Base-by-base conservation (phyloP, 169 alveolate species). In the Eimeria sp. region DNA sequence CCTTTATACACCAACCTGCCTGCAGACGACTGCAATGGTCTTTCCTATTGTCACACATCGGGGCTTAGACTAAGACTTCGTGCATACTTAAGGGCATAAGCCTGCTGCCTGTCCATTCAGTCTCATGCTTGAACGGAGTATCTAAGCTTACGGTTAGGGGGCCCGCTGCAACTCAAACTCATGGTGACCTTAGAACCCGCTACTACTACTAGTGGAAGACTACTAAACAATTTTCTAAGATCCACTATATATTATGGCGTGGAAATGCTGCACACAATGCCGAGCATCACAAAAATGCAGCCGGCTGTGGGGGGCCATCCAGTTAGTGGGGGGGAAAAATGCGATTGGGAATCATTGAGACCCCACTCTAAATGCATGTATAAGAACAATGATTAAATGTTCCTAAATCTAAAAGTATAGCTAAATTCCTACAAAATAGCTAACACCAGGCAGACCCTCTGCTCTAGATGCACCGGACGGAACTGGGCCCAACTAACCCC, bases 401-500 rank as follows among this genome's bases (percentile, higher is more conserved):
- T 23, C 40, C 40, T 4, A 76, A 46, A 43, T 43, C 60, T 76
- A 76, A 46, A 76, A 43, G 25, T 76, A 43, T 76, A 76, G 60
- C 85, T 76, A 60, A 85, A 40, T 85, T 85, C 78, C 52, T 40
- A 18, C 33, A 85, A 85, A 60, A 43, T 37, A 62, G 68, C 54
- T 40, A 49, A 49, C 91, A 37, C 80, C 40, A 25, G 40, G 43
- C 49, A 62, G 58, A 85, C 68, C 78, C 49, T 54, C 40, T 52
- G 78, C 60, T 33, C 78, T 60, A 72, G 91, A 85, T 60, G 91
- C 91, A 85, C 91, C 91, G 91, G 78, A 85, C 40, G 91, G 78
- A 85, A 25, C 91, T 82, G 68, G 43, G 91, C 91, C 91, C 64
- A 56, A 82, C 90, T 52, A 82, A 52, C 90, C 90, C 91, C 77